These are phyloP conservation scores for Isatis tinctoria DNA, from an alignment of 345 rosid genomes.

Conservation along the genomic window DNA sequence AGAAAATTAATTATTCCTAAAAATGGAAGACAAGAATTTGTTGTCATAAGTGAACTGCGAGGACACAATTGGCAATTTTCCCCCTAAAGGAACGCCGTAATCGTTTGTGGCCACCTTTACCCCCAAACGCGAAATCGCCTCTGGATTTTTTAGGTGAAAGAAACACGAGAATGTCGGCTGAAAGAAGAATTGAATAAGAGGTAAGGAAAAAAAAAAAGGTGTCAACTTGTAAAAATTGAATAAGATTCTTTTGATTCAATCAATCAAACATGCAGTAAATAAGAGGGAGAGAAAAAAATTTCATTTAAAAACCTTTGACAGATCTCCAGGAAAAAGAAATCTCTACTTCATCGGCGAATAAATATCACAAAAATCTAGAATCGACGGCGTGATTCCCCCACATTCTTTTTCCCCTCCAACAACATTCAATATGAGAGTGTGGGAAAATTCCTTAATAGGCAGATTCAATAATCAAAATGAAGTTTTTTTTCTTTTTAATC, in stretches of 20 bases:
- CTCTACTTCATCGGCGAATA: constrained; percentile 57
- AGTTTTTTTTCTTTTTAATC: background rate
- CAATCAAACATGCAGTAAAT: constrained; percentile 31
- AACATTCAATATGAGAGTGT: constrained; percentile 35
- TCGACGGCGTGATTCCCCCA: constrained; percentile 22
- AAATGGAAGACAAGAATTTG: too few species aligned
- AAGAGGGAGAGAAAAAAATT: background rate
- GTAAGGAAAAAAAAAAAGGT: background rate
- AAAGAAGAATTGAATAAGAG: constrained; percentile 5
- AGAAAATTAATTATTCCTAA: too few species aligned
- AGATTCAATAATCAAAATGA: constrained; percentile 11
- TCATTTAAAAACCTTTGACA: constrained; percentile 24
- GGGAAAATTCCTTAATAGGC: background rate
- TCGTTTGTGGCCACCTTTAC: background rate
- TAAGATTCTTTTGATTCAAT: background rate
- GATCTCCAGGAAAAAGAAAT: constrained; percentile 31
- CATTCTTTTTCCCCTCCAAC: background rate
- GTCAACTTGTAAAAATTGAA: constrained; percentile 26
- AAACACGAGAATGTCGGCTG: constrained; percentile 29
- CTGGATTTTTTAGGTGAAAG: constrained; percentile 7
- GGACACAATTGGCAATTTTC: background rate
- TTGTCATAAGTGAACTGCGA: background rate
- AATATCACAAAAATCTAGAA: constrained; percentile 23
- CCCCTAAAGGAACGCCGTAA: background rate
- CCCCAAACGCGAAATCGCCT: constrained; percentile 6